Conservation (phyloP, 768 basidiomycete genomes). For the Jaapia argillacea region DNA sequence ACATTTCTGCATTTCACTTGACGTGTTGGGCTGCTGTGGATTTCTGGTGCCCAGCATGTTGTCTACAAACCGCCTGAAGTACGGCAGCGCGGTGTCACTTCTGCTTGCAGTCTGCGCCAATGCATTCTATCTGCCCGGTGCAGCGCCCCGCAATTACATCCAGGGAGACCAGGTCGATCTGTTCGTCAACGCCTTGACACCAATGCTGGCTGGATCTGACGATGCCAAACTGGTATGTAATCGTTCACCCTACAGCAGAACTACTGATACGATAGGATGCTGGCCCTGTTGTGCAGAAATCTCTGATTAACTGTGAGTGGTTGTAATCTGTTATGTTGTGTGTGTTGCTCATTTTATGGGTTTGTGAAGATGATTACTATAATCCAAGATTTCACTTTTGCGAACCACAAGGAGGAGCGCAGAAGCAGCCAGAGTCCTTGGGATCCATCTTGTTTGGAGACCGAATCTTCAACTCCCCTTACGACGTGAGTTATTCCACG, state of each 20-base stretch:
- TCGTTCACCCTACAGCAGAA: not conserved
- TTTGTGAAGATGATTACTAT: slow-evolving; percentile 78
- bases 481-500: slow-evolving; percentile 48
- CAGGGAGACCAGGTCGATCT: slow-evolving; percentile 67
- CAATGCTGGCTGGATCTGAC: slow-evolving; percentile 61
- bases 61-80: too few species aligned
- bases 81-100: not conserved
- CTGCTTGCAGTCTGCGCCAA: slow-evolving; percentile 16
- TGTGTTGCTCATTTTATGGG: not conserved
- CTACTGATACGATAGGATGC: slow-evolving; percentile 5
- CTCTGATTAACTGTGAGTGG: slow-evolving; percentile 73
- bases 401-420: slow-evolving; percentile 59
- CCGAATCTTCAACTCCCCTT: slow-evolving; percentile 85
- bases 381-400: slow-evolving; percentile 83
- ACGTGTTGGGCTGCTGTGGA: too few species aligned
- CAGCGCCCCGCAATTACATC: slow-evolving; percentile 79
- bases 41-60: too few species aligned
- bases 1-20: too few species aligned
- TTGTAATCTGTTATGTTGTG: not conserved
- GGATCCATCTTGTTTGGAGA: slow-evolving; percentile 97
- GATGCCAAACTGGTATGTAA: slow-evolving; percentile 64
- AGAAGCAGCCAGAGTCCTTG: slow-evolving; percentile 73
- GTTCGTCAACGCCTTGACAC: slow-evolving; percentile 83
- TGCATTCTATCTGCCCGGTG: slow-evolving; percentile 89
- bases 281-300: slow-evolving; percentile 47